Evolutionary conservation across 768 basidiomycete genomes (phyloP).

Genomic region (Bullera alba): DNA sequence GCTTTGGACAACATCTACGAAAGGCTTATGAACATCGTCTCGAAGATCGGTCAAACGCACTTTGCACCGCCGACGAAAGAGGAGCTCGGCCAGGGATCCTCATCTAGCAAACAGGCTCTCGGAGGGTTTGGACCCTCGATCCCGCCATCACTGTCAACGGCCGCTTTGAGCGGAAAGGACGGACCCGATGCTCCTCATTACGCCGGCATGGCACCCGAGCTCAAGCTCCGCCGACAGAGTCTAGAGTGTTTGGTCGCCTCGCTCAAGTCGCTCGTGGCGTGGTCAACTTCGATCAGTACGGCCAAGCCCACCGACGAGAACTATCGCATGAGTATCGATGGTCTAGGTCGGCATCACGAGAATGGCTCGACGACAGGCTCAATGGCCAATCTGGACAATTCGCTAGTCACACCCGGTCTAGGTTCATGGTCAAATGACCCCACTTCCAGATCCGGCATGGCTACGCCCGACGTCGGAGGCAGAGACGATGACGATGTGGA

Average conservation of each 20-base stretch:
- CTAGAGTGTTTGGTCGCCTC: constrained; percentile 89
- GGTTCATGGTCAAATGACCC: constrained; percentile 25
- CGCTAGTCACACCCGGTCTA: constrained; percentile 12
- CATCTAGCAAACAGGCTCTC: constrained; percentile 47
- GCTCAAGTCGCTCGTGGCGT: constrained; percentile 78
- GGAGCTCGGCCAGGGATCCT: constrained; percentile 28
- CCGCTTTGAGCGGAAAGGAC: constrained; percentile 38
- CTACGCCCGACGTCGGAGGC: constrained; percentile 65
- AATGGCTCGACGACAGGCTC: constrained; percentile 15
- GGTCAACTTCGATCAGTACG: constrained; percentile 51
- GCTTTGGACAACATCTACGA: constrained; percentile 97
- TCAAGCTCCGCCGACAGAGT: constrained; percentile 78
- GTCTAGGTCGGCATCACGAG: constrained; percentile 13
- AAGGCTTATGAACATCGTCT: constrained; percentile 92
- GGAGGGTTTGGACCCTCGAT: constrained; percentile 48
- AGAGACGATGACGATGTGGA: constrained; percentile 89
- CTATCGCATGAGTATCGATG: constrained; percentile 22
- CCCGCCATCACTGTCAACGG: constrained; percentile 62
- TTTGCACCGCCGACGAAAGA: constrained; percentile 45
- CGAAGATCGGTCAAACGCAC: constrained; percentile 70
- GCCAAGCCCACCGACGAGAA: constrained; percentile 14
- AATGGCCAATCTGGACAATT: constrained; percentile 13
- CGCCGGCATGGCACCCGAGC: constrained; percentile 58
- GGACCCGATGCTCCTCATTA: constrained; percentile 58
- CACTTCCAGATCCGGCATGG: constrained; percentile 49